Evolutionary conservation across 805 yeast species (phyloP), one percentile per base, ranked within the genome.

Genomic region (Ogataea glucozyma): DNA sequence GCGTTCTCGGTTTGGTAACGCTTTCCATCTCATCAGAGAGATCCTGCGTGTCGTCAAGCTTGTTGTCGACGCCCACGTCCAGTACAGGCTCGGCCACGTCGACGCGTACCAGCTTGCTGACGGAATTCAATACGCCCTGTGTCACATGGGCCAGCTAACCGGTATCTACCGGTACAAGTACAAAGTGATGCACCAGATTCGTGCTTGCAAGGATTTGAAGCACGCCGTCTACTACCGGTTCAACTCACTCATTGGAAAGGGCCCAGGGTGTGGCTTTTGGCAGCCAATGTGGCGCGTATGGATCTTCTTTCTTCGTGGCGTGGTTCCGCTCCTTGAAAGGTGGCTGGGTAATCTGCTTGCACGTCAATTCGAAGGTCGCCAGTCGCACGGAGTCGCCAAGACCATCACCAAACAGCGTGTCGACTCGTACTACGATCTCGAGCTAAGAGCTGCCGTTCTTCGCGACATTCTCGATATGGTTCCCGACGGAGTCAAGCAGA

Each of bases 241-340:
- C 68, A 93, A 93, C 58, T 72, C 74, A 26, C 70, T 78, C n/a
- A 85, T 93, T 19, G 97, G 97, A 0, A 93, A 91, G 59, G 99
- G 99, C 2, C 98, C 99, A 1, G 99, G 99, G 0, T 87, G 96
- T 69, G 99, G 99, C 1, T 86, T 93, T 62, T 93, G 99, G 99
- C 98, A 93, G 59, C 99, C 99, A 0, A 87, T 97, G 1, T 93
- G 98, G 99, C 71, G 97, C 53, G 91, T 90, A 1, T 93, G 99
- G 99, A 70, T 93, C 1, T 85, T 81, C 40, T 91, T 91, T 64
- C 65, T 93, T 67, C 73, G 99, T 53, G 99, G 99, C 14, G 83
- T 83, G 13, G 83, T 89, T 18, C 99, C 99, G 0, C 64, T 93
- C 39, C 68, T 93, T 13, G 99, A 93, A 64, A 72, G 97, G 62